Percentiles rank a stretch among this genome's conserved stretches.
Evolutionary conservation across 2,329 filamentous ascomycete species (phyloP).

Genomic region (Cytospora mali): DNA sequence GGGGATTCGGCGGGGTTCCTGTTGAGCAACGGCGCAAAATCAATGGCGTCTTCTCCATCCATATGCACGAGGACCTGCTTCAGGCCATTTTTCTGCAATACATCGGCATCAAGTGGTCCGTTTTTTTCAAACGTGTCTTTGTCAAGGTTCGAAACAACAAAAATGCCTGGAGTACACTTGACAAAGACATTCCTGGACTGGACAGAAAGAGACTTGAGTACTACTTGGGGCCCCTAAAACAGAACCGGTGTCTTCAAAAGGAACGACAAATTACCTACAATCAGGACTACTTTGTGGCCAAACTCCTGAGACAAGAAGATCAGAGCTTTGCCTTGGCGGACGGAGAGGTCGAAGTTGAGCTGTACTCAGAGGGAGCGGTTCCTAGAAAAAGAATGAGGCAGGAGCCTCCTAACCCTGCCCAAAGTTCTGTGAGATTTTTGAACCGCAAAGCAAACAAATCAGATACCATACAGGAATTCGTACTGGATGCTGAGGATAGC

Average conservation of each 20-base stretch:
- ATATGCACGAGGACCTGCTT: constrained; percentile 55
- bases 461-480: constrained; percentile 28
- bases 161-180: constrained; percentile 41
- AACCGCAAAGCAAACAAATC: too few relatives aligned
- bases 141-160: constrained; percentile 37
- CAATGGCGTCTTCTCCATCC: constrained; percentile 51
- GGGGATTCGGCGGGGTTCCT: constrained; percentile 45
- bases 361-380: too few relatives aligned
- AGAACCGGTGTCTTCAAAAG: constrained; percentile 34
- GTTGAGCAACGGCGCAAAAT: constrained; percentile 51
- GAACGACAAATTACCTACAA: constrained; percentile 39
- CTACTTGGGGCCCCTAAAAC: constrained; percentile 39
- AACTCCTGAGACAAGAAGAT: constrained; percentile 40
- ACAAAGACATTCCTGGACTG: constrained; percentile 35
- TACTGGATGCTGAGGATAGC: constrained; percentile 29
- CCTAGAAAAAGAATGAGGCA: neutral
- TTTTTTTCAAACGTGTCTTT: constrained; percentile 45
- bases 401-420: constrained; percentile 38
- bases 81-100: constrained; percentile 55
- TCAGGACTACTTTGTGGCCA: constrained; percentile 49
- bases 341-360: constrained; percentile 45
- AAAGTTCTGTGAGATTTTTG: too few relatives aligned
- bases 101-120: constrained; percentile 51
- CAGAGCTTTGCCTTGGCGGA: constrained; percentile 35
- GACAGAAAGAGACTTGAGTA: constrained; percentile 39